Base-by-base conservation (phyloP, 139 green algal species). In the Eudorina sp. region DNA sequence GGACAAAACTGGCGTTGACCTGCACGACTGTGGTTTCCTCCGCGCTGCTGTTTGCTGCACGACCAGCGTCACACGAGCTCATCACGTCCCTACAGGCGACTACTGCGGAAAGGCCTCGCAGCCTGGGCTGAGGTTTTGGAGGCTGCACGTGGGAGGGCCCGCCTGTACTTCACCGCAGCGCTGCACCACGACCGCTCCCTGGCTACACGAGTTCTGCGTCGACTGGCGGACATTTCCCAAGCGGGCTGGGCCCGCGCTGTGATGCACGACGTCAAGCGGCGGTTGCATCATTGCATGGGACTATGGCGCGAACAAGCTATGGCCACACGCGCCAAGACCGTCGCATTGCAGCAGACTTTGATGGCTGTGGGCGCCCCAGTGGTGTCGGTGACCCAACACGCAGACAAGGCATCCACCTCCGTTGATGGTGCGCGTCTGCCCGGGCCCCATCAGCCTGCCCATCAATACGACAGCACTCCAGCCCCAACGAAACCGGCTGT, bases 11-110 rank as follows among this genome's bases (percentile, higher is more conserved):
- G n/a, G n/a, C n/a, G n/a, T n/a, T n/a, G n/a, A n/a, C n/a, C n/a
- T n/a, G n/a, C n/a, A n/a, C n/a, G n/a, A n/a, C n/a, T n/a, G n/a
- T n/a, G n/a, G n/a, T n/a, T n/a, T n/a, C n/a, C n/a, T n/a, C n/a
- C n/a, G n/a, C n/a, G n/a, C n/a, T n/a, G n/a, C n/a, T n/a, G n/a
- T n/a, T n/a, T n/a, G n/a, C n/a, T n/a, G n/a, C n/a, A n/a, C n/a
- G n/a, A n/a, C n/a, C n/a, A n/a, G n/a, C n/a, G n/a, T n/a, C n/a
- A n/a, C n/a, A n/a, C n/a, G n/a, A n/a, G n/a, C n/a, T n/a, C n/a
- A n/a, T n/a, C n/a, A n/a, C n/a, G n/a, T 29, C 18, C 58, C 58
- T 31, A n/a, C 77, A 84, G 77, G 53, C 77, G 77, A 18, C 19
- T 73, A 0, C 21, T 40, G 23, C 53, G 41, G 5, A 7, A 23